Evolutionary conservation across 2,329 filamentous ascomycete genomes (phyloP).

Genomic region (Aspergillus fischeri): DNA sequence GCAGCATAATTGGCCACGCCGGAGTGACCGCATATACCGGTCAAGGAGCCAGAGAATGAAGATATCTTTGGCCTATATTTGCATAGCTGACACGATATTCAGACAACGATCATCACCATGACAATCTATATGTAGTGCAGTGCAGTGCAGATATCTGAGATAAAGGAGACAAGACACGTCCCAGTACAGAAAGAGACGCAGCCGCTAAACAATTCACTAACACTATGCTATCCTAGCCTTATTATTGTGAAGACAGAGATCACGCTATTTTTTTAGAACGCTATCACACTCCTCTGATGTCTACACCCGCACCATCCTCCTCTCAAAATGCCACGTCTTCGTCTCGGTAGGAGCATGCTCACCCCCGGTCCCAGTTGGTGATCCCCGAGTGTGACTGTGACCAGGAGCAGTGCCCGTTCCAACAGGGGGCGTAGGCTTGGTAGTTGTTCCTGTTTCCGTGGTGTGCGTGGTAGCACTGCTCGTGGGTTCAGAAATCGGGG

Average conservation of each 20-base stretch:
- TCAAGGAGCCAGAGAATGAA: too few species aligned
- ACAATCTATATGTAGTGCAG: neutral
- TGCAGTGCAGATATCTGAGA: neutral
- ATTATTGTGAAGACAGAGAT: neutral
- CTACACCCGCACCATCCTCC: neutral
- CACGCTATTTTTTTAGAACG: neutral
- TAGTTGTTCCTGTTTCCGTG: neutral
- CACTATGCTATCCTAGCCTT: too few species aligned
- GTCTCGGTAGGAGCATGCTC: neutral
- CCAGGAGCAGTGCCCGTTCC: neutral
- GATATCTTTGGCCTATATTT: neutral
- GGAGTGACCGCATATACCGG: too few species aligned
- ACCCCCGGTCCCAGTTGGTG: constrained; percentile 6
- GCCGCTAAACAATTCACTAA: too few species aligned
- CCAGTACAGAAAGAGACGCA: neutral
- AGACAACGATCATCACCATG: neutral
- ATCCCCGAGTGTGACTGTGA: neutral
- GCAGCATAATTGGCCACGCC: too few species aligned
- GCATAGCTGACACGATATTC: neutral
- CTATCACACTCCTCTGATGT: neutral
- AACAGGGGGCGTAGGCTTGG: neutral
- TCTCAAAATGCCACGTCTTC: neutral
- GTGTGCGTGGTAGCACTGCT: neutral
- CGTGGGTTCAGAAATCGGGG: constrained; percentile 8
- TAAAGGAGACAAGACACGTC: neutral